Conservation (phyloP, 345 rosid species). For the Rubroshorea leprosula region DNA sequence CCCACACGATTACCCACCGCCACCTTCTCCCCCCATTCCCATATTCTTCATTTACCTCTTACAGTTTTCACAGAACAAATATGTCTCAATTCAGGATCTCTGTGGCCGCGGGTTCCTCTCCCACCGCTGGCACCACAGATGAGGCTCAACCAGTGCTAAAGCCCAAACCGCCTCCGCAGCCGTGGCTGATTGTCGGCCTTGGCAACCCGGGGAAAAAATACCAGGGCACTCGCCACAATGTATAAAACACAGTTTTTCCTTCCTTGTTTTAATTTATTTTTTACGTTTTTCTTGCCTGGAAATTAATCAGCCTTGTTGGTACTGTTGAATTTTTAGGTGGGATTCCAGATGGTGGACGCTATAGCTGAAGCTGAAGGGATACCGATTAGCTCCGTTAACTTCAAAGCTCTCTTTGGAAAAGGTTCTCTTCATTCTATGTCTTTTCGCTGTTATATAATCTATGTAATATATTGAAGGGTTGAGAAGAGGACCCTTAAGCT, state of each 20-base stretch:
- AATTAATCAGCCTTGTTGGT: background rate
- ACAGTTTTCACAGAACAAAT: background rate
- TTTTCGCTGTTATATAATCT: background rate
- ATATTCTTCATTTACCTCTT: background rate
- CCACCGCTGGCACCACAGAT: background rate
- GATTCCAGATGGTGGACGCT: constrained; percentile 85
- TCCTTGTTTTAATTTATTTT: background rate
- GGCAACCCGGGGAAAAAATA: constrained; percentile 88
- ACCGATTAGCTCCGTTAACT: constrained; percentile 50
- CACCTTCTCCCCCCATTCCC: background rate
- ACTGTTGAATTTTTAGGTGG: constrained; percentile 38
- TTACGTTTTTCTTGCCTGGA: background rate
- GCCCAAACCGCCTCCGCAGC: background rate
- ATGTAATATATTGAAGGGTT: background rate
- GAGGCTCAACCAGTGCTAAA: background rate
- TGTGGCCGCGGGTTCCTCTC: background rate
- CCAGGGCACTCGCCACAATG: constrained; percentile 79
- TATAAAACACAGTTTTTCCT: constrained; percentile 5
- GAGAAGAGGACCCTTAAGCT: no score
- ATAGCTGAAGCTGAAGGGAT: constrained; percentile 89
- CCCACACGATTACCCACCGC: background rate
- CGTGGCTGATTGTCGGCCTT: constrained; percentile 78
- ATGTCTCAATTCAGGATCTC: background rate
- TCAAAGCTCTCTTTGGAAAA: constrained; percentile 72
- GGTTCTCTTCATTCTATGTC: constrained; percentile 29